phyloP scores from a whole-genome alignment of 257 asterid species.

The Nicotiana benthamiana region DNA sequence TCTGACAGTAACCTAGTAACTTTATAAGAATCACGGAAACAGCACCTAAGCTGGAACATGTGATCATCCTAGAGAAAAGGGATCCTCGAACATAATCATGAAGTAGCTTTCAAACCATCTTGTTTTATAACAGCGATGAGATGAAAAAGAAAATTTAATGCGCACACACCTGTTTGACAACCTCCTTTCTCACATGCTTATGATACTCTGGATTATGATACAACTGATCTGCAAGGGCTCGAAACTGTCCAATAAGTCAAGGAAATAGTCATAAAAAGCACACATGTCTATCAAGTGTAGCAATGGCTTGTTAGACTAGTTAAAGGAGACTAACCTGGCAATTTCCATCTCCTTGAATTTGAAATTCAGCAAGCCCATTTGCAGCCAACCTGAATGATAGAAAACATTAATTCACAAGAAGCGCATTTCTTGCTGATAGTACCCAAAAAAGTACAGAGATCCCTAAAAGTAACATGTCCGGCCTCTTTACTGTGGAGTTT shows the following conservation, averaged over 20 bases:
- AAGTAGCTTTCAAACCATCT: background rate
- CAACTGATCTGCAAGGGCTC: slow-evolving; percentile 70
- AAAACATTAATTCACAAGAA: background rate
- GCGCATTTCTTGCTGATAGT: background rate
- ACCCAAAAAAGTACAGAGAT: background rate
- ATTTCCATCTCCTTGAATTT: slow-evolving; percentile 75
- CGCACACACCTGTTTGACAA: slow-evolving; percentile 56
- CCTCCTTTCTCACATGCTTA: slow-evolving; percentile 60
- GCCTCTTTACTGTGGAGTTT: background rate
- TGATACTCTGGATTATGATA: slow-evolving; percentile 61
- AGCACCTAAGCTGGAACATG: background rate
- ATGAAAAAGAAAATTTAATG: background rate
- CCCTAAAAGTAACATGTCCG: background rate
- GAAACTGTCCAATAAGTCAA: slow-evolving; percentile 31
- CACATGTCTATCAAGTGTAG: background rate
- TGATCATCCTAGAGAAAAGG: background rate
- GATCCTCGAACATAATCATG: background rate
- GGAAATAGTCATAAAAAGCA: slow-evolving; percentile 8
- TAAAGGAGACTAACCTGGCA: slow-evolving; percentile 68
- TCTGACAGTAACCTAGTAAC: background rate
- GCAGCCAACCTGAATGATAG: slow-evolving; percentile 50
- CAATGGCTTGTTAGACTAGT: slow-evolving; percentile 4
- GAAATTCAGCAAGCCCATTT: slow-evolving; percentile 79
- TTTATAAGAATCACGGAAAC: background rate
- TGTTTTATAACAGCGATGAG: background rate